Percentiles rank a stretch among this genome's conserved stretches.
Conservation (phyloP, 1,139 yeast genomes). For the Candida neerlandica region DNA sequence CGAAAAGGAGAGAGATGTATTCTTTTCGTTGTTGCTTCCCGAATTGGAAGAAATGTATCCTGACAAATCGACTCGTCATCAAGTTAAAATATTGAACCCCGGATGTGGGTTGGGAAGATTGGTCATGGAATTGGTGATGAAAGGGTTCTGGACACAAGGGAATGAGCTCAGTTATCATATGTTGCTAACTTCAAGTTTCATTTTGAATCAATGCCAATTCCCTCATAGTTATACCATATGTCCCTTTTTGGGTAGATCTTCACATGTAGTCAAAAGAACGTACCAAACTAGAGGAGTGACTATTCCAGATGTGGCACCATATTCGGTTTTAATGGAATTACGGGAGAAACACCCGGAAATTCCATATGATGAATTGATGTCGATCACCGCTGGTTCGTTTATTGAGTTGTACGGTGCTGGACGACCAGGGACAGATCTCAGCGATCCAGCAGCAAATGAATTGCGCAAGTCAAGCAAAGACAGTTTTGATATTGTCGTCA, state of each 20-base stretch:
- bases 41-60: conserved; percentile 51
- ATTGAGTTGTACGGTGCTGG: conserved; percentile 69
- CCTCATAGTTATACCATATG: conserved; percentile 44
- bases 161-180: conserved; percentile 84
- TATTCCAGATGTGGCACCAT: conserved; percentile 56
- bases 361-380: conserved; percentile 58
- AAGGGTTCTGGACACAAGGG: conserved; percentile 80
- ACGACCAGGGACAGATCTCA: conserved; percentile 10
- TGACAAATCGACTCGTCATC: conserved; percentile 34
- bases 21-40: conserved; percentile 48
- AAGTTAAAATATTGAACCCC: conserved; percentile 62
- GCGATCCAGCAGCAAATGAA: conserved; percentile 33
- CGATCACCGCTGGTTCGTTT: conserved; percentile 82
- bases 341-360: conserved; percentile 36
- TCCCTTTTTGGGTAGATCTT: conserved; percentile 58
- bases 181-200: conserved; percentile 66
- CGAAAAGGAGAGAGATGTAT: conserved; percentile 46
- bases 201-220: conserved; percentile 56
- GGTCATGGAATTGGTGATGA: conserved; percentile 67
- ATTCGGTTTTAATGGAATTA: conserved; percentile 31
- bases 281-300: conserved; percentile 52
- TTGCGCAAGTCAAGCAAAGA: conserved; percentile 44
- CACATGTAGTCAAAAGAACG: conserved; percentile 47
- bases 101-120: conserved; percentile 85
- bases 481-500: conserved; percentile 58